Base-by-base conservation (phyloP, 257 asterid genomes). In the Coffea eugenioides region DNA sequence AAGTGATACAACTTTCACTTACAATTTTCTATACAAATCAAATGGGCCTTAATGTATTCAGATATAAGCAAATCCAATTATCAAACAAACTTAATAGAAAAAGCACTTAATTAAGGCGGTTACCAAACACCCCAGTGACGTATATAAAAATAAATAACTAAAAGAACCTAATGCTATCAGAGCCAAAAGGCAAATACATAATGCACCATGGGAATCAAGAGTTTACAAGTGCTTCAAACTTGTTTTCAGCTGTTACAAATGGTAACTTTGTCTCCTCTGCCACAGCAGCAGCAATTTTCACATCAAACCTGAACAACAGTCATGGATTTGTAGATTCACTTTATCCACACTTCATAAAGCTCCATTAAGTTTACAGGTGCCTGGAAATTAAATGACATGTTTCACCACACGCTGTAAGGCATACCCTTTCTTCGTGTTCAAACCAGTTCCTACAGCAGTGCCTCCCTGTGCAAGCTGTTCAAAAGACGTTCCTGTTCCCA, bases 401-500 rank as follows among this genome's bases (percentile, higher is more conserved):
- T 18, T 27, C 31, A 20, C 49, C 52, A 46, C 27, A 45, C 39
- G 23, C 64, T 79, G 71, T 68, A 67, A 15, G 6, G 69, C 90
- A 81, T 83, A 91, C 99, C 99, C 98, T 88, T 89, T 92, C 88
- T 92, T 91, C 66, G 99, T 96, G 87, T 96, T 94, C 85, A 96
- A 87, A 83, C 99, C 99, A 43, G 99, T 94, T 79, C 99, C 99
- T 52, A 96, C 97, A 65, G 99, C 98, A 69, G 99, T 96, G 81
- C 97, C 99, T 34, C 99, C 98, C 79, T 94, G 99, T 82, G 99
- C 98, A 78, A 96, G 97, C 99, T 96, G 98, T 87, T 82, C 77
- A 85, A 66, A 77, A 61, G 76, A 62, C 82, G 79, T 76, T 72
- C 75, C 73, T 81, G 79, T 76, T 72, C 75, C 73, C 76, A 81